phyloP scores from a whole-genome alignment of 371 early-diverging fungal genomes.

The Smittium culicis region DNA sequence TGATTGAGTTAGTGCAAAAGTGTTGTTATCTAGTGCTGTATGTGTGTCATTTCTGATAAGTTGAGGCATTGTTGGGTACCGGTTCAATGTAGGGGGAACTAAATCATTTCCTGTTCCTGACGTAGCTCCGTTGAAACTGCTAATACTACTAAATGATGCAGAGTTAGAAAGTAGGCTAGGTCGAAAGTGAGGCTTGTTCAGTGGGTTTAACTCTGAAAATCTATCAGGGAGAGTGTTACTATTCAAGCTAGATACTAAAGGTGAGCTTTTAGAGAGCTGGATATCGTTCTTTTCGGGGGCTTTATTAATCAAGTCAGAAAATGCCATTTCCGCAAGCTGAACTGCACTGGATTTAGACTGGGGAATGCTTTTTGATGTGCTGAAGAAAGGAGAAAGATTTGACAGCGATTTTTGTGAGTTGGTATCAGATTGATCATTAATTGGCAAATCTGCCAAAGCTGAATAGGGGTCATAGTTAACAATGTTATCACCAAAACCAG shows the following conservation, averaged over 20 bases:
- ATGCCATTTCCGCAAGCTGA: neutral
- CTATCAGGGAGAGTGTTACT: neutral
- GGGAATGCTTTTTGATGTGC: neutral
- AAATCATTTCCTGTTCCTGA: no score
- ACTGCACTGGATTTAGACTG: neutral
- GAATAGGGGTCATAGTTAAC: slow-evolving; percentile 9
- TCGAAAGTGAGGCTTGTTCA: neutral
- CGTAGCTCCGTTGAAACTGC: neutral
- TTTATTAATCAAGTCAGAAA: neutral
- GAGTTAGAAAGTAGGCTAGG: neutral
- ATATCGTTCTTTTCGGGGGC: neutral
- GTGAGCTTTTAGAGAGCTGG: neutral
- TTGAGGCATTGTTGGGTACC: neutral
- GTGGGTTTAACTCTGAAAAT: slow-evolving; percentile 1
- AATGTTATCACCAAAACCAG: neutral
- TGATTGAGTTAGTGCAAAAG: no score
- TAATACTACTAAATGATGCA: neutral
- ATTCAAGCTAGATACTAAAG: neutral
- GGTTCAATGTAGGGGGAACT: neutral
- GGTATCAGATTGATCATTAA: neutral
- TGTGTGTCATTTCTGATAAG: no score
- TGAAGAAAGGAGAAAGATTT: neutral
- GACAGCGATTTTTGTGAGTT: neutral
- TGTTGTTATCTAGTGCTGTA: neutral
- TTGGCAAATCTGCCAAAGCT: slow-evolving; percentile 8